These are phyloP conservation scores for Shiraia bambusicola DNA, from an alignment of 2,329 filamentous ascomycete genomes.

Conservation along the genomic window DNA sequence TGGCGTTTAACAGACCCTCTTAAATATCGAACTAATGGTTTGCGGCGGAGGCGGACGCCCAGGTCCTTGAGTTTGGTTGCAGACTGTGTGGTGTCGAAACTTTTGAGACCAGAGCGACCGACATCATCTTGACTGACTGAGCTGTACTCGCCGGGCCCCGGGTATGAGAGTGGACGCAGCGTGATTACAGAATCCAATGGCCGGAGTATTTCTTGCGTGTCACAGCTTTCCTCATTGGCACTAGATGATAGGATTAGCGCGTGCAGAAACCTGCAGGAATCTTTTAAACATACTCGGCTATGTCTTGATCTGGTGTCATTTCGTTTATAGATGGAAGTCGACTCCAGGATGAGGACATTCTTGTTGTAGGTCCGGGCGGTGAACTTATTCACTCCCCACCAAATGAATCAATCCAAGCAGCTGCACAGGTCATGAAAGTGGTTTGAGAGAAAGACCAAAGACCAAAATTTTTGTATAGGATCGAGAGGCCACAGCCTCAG, in stretches of 20 bases:
- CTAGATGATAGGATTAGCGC: background rate
- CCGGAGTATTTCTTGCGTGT: background rate
- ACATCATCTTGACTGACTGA: constrained; percentile 5
- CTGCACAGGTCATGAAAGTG: too few species aligned
- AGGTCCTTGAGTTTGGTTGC: constrained; percentile 19
- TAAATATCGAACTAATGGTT: constrained; percentile 17
- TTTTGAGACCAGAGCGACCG: constrained; percentile 17
- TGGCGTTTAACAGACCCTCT: constrained; percentile 18
- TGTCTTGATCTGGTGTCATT: background rate
- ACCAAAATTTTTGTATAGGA: too few species aligned
- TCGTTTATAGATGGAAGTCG: background rate
- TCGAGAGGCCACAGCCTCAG: too few species aligned
- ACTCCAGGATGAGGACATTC: background rate
- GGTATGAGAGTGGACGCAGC: constrained; percentile 1
- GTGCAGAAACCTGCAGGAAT: background rate
- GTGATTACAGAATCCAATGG: constrained; percentile 5
- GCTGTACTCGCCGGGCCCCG: constrained; percentile 2
- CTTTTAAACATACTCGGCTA: constrained; percentile 16
- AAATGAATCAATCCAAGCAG: too few species aligned
- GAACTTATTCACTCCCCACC: too few species aligned
- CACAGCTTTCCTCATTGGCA: constrained; percentile 1
- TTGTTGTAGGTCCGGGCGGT: background rate
- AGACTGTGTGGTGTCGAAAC: constrained; percentile 17
- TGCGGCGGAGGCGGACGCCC: constrained; percentile 19
- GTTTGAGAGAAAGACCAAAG: too few species aligned